Base-by-base conservation (phyloP, 202 grass and related monocot species). In the Miscanthus sacchariflorus region DNA sequence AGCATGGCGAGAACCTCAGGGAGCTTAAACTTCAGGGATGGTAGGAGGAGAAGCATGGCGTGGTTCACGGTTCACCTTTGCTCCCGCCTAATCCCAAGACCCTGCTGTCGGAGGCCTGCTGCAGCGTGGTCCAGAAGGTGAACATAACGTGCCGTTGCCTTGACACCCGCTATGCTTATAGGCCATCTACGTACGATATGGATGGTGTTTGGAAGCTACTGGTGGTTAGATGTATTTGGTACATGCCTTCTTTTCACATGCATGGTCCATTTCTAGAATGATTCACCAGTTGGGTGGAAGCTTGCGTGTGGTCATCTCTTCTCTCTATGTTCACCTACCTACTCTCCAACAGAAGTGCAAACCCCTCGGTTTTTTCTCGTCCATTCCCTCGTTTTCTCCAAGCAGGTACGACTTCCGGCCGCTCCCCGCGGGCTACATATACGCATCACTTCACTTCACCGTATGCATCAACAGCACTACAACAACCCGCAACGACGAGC, bases 241-340 rank as follows among this genome's bases (percentile, higher is more conserved):
- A n/a, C 54, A 59, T 59, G 54, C 18, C 54, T 59, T 59, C 54
- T 59, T 59, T 59, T 63, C 58, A 63, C 58, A 63, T 24, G 58
- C 58, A 63, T 63, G 21, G 52, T 56, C 52, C 58, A 63, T 63
- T 63, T 63, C 58, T 63, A 63, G 21, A 63, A 63, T 63, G 58
- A 63, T 24, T 63, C 58, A 24, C 58, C 21, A 63, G 21, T 63
- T 63, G 21, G 58, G 6, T 63, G 59, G 9, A 64, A 65, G 61
- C 61, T 65, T 65, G 61, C 61, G 61, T 65, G 61, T 65, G 23
- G 0, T 65, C 10, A 27, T 65, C 61, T 65, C 61, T 65, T 65
- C 61, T 65, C 4, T 65, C 23, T 27, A 27, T 65, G 61, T 27
- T 65, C 61, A 65, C 61, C 61, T 27, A 65, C 61, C 23, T 65